phyloP scores from a whole-genome alignment of 768 basidiomycete genomes.

The Mycena sanguinolenta region DNA sequence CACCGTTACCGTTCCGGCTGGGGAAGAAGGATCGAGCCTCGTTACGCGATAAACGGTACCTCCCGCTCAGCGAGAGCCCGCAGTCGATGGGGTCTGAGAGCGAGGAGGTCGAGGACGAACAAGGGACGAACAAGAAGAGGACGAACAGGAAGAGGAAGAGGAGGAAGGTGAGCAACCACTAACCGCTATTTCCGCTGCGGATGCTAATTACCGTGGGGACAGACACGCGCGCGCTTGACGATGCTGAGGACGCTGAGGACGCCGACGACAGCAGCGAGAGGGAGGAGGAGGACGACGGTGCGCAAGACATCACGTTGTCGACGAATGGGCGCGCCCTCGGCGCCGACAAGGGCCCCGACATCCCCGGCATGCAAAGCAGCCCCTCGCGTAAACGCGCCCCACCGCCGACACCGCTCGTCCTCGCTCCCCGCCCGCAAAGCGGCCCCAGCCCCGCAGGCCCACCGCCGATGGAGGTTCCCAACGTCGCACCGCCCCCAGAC shows the following conservation, averaged over 20 bases:
- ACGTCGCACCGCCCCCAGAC: constrained; percentile 11
- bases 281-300: constrained; percentile 17
- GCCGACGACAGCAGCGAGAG: constrained; percentile 40
- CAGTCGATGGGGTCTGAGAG: constrained; percentile 38
- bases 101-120: constrained; percentile 47
- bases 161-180: constrained; percentile 64
- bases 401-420: constrained; percentile 30
- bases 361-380: constrained; percentile 49
- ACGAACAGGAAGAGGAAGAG: constrained; percentile 47
- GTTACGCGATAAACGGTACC: constrained; percentile 41
- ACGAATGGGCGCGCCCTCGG: constrained; percentile 48
- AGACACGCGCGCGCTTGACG: constrained; percentile 58
- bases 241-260: constrained; percentile 57
- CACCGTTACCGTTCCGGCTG: constrained; percentile 29
- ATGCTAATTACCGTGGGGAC: constrained; percentile 75
- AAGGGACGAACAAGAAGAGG: no score
- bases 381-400: constrained; percentile 46
- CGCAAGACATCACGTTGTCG: constrained; percentile 40
- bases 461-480: neutral
- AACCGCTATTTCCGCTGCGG: constrained; percentile 74
- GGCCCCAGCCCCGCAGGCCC: no score
- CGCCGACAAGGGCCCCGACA: constrained; percentile 48
- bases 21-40: neutral
- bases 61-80: constrained; percentile 49
- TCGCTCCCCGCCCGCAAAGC: neutral